Evolutionary conservation across 2,329 filamentous ascomycete species (phyloP), one percentile per base, ranked within the genome.

Genomic region (Epichloe sp.): DNA sequence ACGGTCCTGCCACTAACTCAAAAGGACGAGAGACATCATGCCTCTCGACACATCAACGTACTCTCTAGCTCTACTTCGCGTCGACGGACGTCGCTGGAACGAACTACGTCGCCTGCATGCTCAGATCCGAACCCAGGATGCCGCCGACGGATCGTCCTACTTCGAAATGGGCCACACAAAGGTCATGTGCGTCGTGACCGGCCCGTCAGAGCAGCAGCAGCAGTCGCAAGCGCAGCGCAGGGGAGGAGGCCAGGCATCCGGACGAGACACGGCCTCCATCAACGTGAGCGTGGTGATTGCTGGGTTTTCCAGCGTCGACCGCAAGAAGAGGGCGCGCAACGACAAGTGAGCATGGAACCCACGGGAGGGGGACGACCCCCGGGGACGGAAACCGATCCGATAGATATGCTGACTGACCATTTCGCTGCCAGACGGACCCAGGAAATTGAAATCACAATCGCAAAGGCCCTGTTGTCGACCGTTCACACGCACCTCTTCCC

Each of bases 151-250:
- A 37, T 95, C 87, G 44, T 88, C 85, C 55, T 95, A 95, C 69
- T 81, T 97, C 53, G 88, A 95, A 65, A 95, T 95, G 84, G 93
- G 93, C 60, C 95, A 97, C 70, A 98, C 93, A 21, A 93, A 95
- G 65, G 85, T 98, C 59, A 87, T 97, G 70, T 96, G 91, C 69
- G 88, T 90, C 23, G 83, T 98, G 46, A 82, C 83, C 2, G 93
- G 93, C 0, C 93, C 93, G 0, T 81, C 79, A 38, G 93, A 98
- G 68, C 69, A 71, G 49, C 68, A 68, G 31, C 60, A 61, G 50
- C 93, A 60, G 49, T 93, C 19, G 19, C 19, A 21, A 54, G 58
- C 60, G 54, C 62, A 64, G 34, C 60, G 60, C 48, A 58, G 64
- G 1, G 64, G 59, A 34, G 77, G 47, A 14, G 54, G 48, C 69